A percentile compares a stretch with the other conserved stretches of the same genome.
These are phyloP conservation scores for Sclerotiophoma versabilis DNA, from an alignment of 2,329 filamentous ascomycete genomes.

Conservation along the genomic window DNA sequence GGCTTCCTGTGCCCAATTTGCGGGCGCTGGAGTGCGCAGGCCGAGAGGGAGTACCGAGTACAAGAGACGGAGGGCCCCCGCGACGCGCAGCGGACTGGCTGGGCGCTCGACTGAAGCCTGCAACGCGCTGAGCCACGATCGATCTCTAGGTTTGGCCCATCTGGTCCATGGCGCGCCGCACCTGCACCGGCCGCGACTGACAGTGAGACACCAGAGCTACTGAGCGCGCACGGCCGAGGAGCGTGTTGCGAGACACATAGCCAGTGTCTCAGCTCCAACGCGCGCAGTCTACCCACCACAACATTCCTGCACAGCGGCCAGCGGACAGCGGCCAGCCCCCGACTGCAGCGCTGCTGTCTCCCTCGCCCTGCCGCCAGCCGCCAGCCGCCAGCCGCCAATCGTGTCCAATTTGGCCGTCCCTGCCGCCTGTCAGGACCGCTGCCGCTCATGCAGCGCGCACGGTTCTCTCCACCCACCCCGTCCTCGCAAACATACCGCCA, in stretches of 20 bases:
- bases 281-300: neutral
- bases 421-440: conserved; percentile 5
- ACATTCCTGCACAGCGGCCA: neutral
- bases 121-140: no score
- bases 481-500: conserved; percentile 22
- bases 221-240: conserved; percentile 6
- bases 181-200: conserved; percentile 7
- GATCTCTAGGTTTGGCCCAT: no score
- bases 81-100: neutral
- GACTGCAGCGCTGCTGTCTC: neutral
- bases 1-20: conserved; percentile 8
- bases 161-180: conserved; percentile 13
- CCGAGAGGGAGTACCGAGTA: neutral
- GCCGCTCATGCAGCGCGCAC: conserved; percentile 22
- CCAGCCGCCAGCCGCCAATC: neutral
- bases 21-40: neutral
- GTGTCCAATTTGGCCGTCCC: conserved; percentile 2
- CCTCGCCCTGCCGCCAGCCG: neutral
- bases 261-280: neutral
- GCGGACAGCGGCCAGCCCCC: no score
- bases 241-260: neutral
- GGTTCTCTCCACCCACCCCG: conserved; percentile 14
- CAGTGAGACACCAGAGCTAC: conserved; percentile 12
- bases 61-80: conserved; percentile 10
- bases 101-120: neutral